Percentiles rank a stretch among this genome's conserved stretches.
These are phyloP conservation scores for Xylariaceae sp. DNA, from an alignment of 2,329 filamentous ascomycete species.

Conservation along the genomic window DNA sequence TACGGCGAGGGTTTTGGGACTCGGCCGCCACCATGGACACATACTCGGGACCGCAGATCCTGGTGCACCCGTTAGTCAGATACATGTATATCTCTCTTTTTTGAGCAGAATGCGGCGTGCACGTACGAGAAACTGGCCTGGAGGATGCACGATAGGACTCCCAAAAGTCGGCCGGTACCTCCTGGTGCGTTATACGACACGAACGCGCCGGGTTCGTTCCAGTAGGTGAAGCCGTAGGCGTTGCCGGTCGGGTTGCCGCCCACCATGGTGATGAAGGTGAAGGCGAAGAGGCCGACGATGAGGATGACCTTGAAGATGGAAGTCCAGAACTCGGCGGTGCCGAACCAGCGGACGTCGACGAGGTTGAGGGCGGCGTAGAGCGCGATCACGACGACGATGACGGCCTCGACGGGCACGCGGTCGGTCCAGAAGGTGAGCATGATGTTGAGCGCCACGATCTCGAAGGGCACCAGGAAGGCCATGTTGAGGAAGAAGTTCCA, in stretches of 20 bases:
- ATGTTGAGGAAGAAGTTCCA: conserved; percentile 46
- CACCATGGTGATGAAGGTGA: conserved; percentile 77
- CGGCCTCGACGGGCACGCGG: conserved; percentile 48
- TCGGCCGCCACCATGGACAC: conserved; percentile 39
- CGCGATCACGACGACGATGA: conserved; percentile 53
- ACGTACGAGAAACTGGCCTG: conserved; percentile 50
- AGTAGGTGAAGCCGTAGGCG: conserved; percentile 64
- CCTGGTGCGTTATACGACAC: conserved; percentile 57
- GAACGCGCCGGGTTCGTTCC: conserved; percentile 63
- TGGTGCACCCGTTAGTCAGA: conserved; percentile 31
- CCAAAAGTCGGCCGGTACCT: conserved; percentile 62
- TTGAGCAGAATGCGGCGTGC: neutral
- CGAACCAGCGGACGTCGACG: conserved; percentile 66
- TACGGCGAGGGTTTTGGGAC: conserved; percentile 44
- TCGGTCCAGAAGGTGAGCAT: conserved; percentile 59
- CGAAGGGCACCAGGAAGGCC: conserved; percentile 44
- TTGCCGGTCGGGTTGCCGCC: conserved; percentile 71
- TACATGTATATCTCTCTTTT: conserved; percentile 35
- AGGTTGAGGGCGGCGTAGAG: conserved; percentile 56
- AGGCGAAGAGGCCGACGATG: conserved; percentile 62
- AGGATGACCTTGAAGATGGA: conserved; percentile 65
- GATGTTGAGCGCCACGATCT: conserved; percentile 57
- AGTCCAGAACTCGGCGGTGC: conserved; percentile 70
- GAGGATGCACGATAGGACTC: conserved; percentile 69
- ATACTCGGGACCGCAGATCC: conserved; percentile 47